Conservation (phyloP, 208 protist genomes). For the Sergeia podlipaevii region DNA sequence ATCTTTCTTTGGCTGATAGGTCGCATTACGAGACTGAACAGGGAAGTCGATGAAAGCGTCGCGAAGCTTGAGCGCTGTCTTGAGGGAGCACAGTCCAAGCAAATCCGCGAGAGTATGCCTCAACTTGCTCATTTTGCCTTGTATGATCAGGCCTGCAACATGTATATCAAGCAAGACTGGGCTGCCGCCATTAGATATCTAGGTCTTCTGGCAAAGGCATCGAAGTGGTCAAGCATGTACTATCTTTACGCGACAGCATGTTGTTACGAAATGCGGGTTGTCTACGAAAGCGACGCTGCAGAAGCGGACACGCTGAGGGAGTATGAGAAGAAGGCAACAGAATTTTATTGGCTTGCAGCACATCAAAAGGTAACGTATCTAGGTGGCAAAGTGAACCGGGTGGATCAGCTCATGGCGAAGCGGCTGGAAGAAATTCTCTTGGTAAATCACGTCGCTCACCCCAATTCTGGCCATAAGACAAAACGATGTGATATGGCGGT, state of each 20-base stretch:
- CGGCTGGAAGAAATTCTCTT: slow-evolving; percentile 46
- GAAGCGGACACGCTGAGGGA: background rate
- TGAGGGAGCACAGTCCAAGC: slow-evolving; percentile 17
- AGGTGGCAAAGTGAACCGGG: slow-evolving; percentile 33
- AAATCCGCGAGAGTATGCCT: slow-evolving; percentile 42
- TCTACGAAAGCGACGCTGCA: slow-evolving; percentile 6
- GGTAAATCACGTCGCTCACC: slow-evolving; percentile 15
- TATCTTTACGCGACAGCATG: slow-evolving; percentile 52
- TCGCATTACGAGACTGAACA: slow-evolving; percentile 39
- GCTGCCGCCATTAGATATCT: slow-evolving; percentile 23
- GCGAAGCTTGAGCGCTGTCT: slow-evolving; percentile 30
- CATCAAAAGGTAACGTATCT: slow-evolving; percentile 44
- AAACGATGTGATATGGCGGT: slow-evolving; percentile 13
- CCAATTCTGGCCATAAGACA: slow-evolving; percentile 35
- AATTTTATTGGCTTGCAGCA: slow-evolving; percentile 53
- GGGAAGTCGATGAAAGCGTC: slow-evolving; percentile 25
- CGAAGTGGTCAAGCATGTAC: slow-evolving; percentile 54
- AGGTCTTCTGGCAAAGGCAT: slow-evolving; percentile 29
- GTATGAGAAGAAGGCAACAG: slow-evolving; percentile 15
- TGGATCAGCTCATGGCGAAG: slow-evolving; percentile 45
- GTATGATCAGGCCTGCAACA: slow-evolving; percentile 58
- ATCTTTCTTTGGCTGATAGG: slow-evolving; percentile 55
- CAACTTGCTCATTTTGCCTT: slow-evolving; percentile 52
- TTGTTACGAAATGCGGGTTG: slow-evolving; percentile 59
- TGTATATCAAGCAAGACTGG: slow-evolving; percentile 31